Evolutionary conservation across 495 filamentous ascomycete species (phyloP), one percentile per base, ranked within the genome.

Genomic region (Xylaria telfairii): DNA sequence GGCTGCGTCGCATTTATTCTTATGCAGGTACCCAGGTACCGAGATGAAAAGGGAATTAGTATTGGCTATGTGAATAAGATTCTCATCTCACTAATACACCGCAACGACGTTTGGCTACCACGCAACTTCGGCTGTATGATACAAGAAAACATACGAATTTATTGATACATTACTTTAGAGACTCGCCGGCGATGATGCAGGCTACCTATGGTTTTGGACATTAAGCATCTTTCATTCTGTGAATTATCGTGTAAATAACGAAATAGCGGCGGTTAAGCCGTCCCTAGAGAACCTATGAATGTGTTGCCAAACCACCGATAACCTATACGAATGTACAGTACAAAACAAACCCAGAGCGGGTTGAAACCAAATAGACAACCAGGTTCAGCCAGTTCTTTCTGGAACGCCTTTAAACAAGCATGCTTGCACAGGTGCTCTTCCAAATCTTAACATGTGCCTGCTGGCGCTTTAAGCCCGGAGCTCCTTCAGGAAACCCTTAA

Each of bases 401-500:
- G 59, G 47, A 64, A 64, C 68, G 57, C 68, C 57, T 63, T 49
- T 70, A 64, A 53, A 49, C 51, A 61, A 69, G 57, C 6, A 46
- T 37, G 42, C 41, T 15, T 2, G 26, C 60, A 56, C 15, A 21
- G 15, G 3, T 24, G 19, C 53, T 24, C 34, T 54, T 46, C 24
- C 28, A 63, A 56, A 56, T 56, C 47, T 42, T 24, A 44, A 10
- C 4, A 24, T 39, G 39, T 19, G 44, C 44, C 37, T 26, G 42
- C 24, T 19, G 4, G 26, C 9, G n/a, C 42, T 24, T 81, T 84
- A 85, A 60, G 70, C 74, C 63, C 73, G 68, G 78, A 91, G 71
- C 80, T 94, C 81, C 76, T 90, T 80, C 79, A 95, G 79, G 81
- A 94, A 84, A 78, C 89, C 83, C 82, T 90, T 77, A 75, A 95